phyloP scores from a whole-genome alignment of 2,329 filamentous ascomycete genomes.

The Scortechinia acanthostroma region DNA sequence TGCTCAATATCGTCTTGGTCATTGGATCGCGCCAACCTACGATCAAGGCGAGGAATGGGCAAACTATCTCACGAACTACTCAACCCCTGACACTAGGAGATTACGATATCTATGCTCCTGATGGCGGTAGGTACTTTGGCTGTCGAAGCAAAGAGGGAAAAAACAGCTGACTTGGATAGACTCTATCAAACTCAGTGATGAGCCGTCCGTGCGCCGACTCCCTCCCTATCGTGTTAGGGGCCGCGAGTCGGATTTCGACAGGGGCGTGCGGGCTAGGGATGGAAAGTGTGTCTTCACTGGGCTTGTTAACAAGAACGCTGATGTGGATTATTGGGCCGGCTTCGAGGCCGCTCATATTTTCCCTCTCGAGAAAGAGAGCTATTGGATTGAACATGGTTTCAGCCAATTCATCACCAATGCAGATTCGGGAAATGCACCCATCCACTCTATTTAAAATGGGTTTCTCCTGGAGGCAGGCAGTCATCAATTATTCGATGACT shows the following conservation, averaged over 20 bases:
- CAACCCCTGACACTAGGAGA: neutral
- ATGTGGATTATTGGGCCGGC: slow-evolving; percentile 6
- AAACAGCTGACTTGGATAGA: no score
- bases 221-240: neutral
- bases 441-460: slow-evolving; percentile 16
- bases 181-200: neutral
- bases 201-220: neutral
- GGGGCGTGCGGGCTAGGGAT: neutral
- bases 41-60: neutral
- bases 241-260: neutral
- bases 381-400: slow-evolving; percentile 10
- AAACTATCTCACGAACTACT: neutral
- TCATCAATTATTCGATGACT: slow-evolving; percentile 12
- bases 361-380: slow-evolving; percentile 10
- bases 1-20: neutral
- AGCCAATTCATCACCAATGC: no score
- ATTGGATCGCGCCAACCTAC: neutral
- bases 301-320: neutral
- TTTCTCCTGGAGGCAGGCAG: slow-evolving; percentile 10
- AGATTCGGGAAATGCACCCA: slow-evolving; percentile 4
- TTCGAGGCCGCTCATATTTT: slow-evolving; percentile 16
- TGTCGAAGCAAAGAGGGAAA: no score
- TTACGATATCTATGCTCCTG: slow-evolving; percentile 1
- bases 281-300: neutral
- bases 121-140: no score